A percentile compares a stretch with the other conserved stretches of the same genome.
Evolutionary conservation across 495 filamentous ascomycete genomes (phyloP).

Genomic region (Umbilicaria muhlenbergii): DNA sequence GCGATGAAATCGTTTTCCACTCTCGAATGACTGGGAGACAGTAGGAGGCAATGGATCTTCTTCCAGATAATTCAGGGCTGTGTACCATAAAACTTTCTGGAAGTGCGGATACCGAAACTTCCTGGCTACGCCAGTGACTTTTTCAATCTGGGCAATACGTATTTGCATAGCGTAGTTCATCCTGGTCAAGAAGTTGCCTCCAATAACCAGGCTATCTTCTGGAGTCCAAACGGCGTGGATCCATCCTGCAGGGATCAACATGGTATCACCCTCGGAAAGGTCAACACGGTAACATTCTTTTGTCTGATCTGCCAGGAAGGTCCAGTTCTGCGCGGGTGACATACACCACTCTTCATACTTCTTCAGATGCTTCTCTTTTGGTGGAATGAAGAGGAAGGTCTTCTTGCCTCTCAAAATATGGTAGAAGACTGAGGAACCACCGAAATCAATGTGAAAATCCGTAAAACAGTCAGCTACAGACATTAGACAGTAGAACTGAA

Average conservation of each 20-base stretch:
- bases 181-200: conserved; percentile 60
- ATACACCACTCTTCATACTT: conserved; percentile 68
- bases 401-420: conserved; percentile 65
- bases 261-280: conserved; percentile 57
- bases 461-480: conserved; percentile 68
- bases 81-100: conserved; percentile 62
- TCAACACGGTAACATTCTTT: conserved; percentile 64
- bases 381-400: conserved; percentile 65
- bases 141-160: conserved; percentile 54
- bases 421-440: conserved; percentile 65
- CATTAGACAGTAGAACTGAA: conserved; percentile 64
- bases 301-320: conserved; percentile 49
- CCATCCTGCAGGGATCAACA: conserved; percentile 69
- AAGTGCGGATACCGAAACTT: conserved; percentile 63
- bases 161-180: conserved; percentile 61
- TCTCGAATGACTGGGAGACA: conserved; percentile 39
- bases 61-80: conserved; percentile 48
- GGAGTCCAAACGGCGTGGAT: conserved; percentile 74
- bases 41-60: conserved; percentile 47
- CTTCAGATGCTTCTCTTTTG: conserved; percentile 58
- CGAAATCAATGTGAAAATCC: conserved; percentile 72
- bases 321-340: conserved; percentile 54
- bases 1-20: conserved; percentile 39
- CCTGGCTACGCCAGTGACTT: conserved; percentile 50
- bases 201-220: conserved; percentile 59